A percentile compares a stretch with the other conserved stretches of the same genome.
Conservation (phyloP, 2,329 filamentous ascomycete genomes). For the Nakataea oryzae region DNA sequence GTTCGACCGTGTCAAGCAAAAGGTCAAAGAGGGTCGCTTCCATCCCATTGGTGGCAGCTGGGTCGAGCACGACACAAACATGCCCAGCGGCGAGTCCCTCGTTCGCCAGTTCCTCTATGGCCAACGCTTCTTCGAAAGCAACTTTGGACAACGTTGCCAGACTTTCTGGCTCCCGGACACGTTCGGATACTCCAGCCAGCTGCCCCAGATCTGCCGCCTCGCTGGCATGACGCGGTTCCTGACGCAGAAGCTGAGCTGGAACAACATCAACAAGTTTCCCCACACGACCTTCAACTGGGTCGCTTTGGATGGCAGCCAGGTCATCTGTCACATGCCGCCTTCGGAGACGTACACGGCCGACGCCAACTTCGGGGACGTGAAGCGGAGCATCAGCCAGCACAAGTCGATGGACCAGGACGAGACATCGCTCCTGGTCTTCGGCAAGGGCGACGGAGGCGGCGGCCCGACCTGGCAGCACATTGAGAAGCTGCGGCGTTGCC, state of each 20-base stretch:
- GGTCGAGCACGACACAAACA: slow-evolving; percentile 98
- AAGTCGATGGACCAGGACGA: slow-evolving; percentile 92
- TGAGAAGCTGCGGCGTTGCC: slow-evolving; percentile 87
- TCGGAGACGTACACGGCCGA: slow-evolving; percentile 92
- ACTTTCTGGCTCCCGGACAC: slow-evolving; percentile 99
- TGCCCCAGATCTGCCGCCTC: slow-evolving; percentile 85
- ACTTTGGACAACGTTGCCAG: slow-evolving; percentile 77
- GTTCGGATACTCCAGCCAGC: slow-evolving; percentile 91
- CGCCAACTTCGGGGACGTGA: slow-evolving; percentile 90
- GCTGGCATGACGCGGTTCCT: slow-evolving; percentile 97
- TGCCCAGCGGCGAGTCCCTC: slow-evolving; percentile 90
- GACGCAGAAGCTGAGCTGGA: slow-evolving; percentile 98
- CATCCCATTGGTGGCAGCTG: slow-evolving; percentile 95
- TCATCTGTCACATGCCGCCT: slow-evolving; percentile 95
- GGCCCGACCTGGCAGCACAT: slow-evolving; percentile 90
- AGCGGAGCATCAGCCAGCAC: slow-evolving; percentile 79
- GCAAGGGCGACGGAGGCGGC: slow-evolving; percentile 92
- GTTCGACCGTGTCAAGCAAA: slow-evolving; percentile 82
- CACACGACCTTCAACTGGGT: slow-evolving; percentile 99
- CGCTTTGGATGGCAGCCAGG: slow-evolving; percentile 85
- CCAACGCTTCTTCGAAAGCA: slow-evolving; percentile 86
- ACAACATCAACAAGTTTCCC: slow-evolving; percentile 98
- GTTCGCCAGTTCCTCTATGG: slow-evolving; percentile 92
- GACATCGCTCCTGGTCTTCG: slow-evolving; percentile 85
- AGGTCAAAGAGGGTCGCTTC: slow-evolving; percentile 84